A percentile compares a stretch with the other conserved stretches of the same genome.
phyloP scores from a whole-genome alignment of 495 filamentous ascomycete genomes.

The Annulohypoxylon nitens region DNA sequence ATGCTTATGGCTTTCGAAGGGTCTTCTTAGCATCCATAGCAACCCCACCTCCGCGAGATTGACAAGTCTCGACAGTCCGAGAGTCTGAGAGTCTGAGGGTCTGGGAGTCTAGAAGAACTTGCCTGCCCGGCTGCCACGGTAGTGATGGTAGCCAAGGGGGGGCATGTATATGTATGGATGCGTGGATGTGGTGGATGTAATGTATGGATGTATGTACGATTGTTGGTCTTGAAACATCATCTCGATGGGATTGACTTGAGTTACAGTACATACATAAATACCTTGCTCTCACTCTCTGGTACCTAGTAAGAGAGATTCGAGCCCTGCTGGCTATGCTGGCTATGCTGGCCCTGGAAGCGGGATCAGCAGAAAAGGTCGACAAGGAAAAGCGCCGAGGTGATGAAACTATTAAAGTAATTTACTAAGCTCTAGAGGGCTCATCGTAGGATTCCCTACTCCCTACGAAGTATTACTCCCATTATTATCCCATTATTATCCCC shows the following conservation, averaged over 20 bases:
- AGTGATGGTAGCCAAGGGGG: slow-evolving; percentile 1
- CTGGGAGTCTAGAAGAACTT: slow-evolving; percentile 1
- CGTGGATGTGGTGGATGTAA: background rate
- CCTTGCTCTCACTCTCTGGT: background rate
- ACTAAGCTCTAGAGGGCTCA: slow-evolving; percentile 17
- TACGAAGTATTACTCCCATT: background rate
- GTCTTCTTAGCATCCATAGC: background rate
- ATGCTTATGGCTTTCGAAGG: slow-evolving; percentile 1
- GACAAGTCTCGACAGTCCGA: no score
- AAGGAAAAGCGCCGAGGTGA: slow-evolving; percentile 40
- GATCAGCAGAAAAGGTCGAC: slow-evolving; percentile 15
- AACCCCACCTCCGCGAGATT: slow-evolving; percentile 32
- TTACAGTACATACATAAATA: slow-evolving; percentile 8
- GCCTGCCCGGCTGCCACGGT: background rate
- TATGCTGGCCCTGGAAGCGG: slow-evolving; percentile 5
- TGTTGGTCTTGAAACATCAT: slow-evolving; percentile 25
- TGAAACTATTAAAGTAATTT: slow-evolving; percentile 41
- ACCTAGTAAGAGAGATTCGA: slow-evolving; percentile 7
- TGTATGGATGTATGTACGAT: slow-evolving; percentile 7
- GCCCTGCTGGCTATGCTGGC: background rate
- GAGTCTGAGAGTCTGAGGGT: background rate
- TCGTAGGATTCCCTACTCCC: slow-evolving; percentile 29
- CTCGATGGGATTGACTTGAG: slow-evolving; percentile 33
- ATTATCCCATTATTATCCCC: no score
- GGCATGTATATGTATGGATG: background rate